These are phyloP conservation scores for Aspergillus amoenus DNA, from an alignment of 2,329 filamentous ascomycete species.

Conservation along the genomic window DNA sequence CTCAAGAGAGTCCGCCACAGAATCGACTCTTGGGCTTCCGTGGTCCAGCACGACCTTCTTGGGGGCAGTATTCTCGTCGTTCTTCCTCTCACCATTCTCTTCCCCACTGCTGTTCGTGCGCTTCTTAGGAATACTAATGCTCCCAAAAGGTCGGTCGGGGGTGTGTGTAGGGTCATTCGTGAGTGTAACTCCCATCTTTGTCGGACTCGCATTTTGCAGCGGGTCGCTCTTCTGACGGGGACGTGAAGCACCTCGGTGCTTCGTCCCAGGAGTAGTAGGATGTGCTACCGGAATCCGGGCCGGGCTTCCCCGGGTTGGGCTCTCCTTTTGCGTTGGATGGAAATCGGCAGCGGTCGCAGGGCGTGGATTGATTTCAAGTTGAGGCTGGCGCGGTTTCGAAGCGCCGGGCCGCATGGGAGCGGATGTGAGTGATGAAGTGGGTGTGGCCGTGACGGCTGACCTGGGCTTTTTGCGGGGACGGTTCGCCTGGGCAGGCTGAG, in stretches of 20 bases:
- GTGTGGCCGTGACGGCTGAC: conserved; percentile 35
- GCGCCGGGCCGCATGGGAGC: conserved; percentile 56
- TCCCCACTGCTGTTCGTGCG: background rate
- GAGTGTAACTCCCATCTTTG: conserved; percentile 33
- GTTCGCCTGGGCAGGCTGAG: conserved; percentile 50
- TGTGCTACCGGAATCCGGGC: conserved; percentile 18
- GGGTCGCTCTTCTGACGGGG: conserved; percentile 34
- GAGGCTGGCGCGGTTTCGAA: conserved; percentile 28
- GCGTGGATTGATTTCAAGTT: conserved; percentile 35
- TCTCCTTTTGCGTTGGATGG: conserved; percentile 28
- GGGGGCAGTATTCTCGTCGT: background rate
- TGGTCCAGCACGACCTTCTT: background rate
- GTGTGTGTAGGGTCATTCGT: conserved; percentile 33
- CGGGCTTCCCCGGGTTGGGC: conserved; percentile 26
- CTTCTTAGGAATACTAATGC: background rate
- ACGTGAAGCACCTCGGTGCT: conserved; percentile 26
- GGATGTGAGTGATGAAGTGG: conserved; percentile 52
- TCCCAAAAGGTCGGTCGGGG: conserved; percentile 21
- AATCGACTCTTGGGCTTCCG: background rate
- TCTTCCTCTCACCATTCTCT: background rate
- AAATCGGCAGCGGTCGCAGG: conserved; percentile 53
- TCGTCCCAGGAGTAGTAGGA: conserved; percentile 30
- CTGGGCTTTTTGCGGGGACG: conserved; percentile 34
- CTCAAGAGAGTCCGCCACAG: background rate
- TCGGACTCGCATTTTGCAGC: conserved; percentile 25